Evolutionary conservation across 1,139 yeast genomes (phyloP).

Genomic region (Chernovozyma sophiae-reginae): DNA sequence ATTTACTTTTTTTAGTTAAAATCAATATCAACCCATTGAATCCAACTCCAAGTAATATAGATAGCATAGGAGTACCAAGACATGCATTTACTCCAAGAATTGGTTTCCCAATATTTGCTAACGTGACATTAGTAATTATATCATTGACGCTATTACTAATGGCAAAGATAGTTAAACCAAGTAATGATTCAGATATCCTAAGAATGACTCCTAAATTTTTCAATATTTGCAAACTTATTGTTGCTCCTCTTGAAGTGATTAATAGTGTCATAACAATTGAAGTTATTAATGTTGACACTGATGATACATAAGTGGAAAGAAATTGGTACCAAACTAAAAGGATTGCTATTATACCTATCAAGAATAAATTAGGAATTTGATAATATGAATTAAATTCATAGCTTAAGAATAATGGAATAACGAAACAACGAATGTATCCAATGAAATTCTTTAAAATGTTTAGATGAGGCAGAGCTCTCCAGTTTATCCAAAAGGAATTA

Average conservation of each 20-base stretch:
- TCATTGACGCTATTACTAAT: slow-evolving; percentile 40
- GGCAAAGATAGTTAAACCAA: slow-evolving; percentile 39
- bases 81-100: slow-evolving; percentile 39
- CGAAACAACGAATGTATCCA: slow-evolving; percentile 3
- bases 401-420: slow-evolving; percentile 1
- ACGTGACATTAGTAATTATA: slow-evolving; percentile 36
- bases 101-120: slow-evolving; percentile 32
- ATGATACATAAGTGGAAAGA: neutral
- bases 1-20: slow-evolving; percentile 10
- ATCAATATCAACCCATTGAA: slow-evolving; percentile 26
- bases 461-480: neutral
- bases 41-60: slow-evolving; percentile 39
- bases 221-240: slow-evolving; percentile 23
- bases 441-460: neutral
- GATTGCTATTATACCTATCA: neutral
- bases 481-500: neutral
- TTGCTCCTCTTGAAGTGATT: slow-evolving; percentile 1
- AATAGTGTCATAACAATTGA: slow-evolving; percentile 5
- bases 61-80: slow-evolving; percentile 39
- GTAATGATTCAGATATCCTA: slow-evolving; percentile 34
- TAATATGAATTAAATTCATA: neutral
- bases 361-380: neutral
- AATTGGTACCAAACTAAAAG: neutral
- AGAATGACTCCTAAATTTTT: slow-evolving; percentile 38
- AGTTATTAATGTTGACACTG: neutral